These are phyloP conservation scores for Venturia effusa DNA, from an alignment of 2,329 filamentous ascomycete species.

Conservation along the genomic window DNA sequence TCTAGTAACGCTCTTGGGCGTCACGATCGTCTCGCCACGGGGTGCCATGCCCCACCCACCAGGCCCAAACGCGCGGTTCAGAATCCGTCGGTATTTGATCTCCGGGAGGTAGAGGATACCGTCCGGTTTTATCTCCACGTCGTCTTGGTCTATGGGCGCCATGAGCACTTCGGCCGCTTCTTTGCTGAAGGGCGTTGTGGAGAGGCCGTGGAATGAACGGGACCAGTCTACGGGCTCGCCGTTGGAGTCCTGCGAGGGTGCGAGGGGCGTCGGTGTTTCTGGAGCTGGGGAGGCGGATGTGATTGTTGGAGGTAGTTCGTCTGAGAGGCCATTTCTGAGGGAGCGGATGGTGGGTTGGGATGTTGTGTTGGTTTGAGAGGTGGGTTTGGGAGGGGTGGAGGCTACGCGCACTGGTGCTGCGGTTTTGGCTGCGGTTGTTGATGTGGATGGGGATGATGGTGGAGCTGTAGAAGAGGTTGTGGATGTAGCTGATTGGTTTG, in stretches of 20 bases:
- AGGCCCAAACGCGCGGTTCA: slow-evolving; percentile 86
- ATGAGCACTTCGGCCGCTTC: slow-evolving; percentile 61
- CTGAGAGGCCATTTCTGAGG: slow-evolving; percentile 13
- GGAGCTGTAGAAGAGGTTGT: not conserved
- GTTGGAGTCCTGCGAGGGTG: slow-evolving; percentile 36
- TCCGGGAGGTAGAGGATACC: slow-evolving; percentile 93
- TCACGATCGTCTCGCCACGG: slow-evolving; percentile 72
- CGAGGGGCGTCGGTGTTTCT: slow-evolving; percentile 32
- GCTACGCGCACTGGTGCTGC: not conserved
- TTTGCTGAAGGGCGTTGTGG: slow-evolving; percentile 55
- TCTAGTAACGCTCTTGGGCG: slow-evolving; percentile 68
- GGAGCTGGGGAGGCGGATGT: not conserved
- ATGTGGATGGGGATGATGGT: not conserved
- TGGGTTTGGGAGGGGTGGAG: not conserved
- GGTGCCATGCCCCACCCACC: slow-evolving; percentile 94
- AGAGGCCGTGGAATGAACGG: slow-evolving; percentile 71
- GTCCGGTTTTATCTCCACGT: slow-evolving; percentile 96
- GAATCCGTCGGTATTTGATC: slow-evolving; percentile 89
- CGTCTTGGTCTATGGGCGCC: slow-evolving; percentile 53
- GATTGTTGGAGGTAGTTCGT: slow-evolving; percentile 21
- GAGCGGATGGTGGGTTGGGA: slow-evolving; percentile 5
- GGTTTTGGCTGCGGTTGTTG: not conserved
- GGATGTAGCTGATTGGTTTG: not conserved
- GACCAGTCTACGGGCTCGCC: slow-evolving; percentile 64
- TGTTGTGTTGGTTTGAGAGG: not conserved